phyloP scores from a whole-genome alignment of 1,139 yeast genomes.

The Blastobotrys aristatus region DNA sequence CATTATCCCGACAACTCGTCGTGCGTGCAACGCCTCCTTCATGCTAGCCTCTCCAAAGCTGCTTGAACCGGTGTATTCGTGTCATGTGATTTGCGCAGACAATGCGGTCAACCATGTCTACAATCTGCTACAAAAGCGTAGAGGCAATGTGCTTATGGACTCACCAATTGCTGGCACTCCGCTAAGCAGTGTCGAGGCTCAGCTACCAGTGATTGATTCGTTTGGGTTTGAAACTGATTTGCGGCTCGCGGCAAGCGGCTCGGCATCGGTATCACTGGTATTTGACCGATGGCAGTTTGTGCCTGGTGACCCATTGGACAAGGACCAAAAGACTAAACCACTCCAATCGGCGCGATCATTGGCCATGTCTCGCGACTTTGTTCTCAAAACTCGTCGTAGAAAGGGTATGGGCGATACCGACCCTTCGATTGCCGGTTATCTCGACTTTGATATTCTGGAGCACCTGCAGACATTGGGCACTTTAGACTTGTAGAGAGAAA shows the following conservation, averaged over 20 bases:
- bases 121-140: slow-evolving; percentile 52
- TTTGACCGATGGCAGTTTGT: slow-evolving; percentile 72
- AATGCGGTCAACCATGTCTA: slow-evolving; percentile 46
- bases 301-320: slow-evolving; percentile 90
- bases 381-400: slow-evolving; percentile 79
- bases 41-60: slow-evolving; percentile 74
- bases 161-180: slow-evolving; percentile 71
- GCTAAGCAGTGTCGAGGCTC: slow-evolving; percentile 55
- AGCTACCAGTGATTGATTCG: slow-evolving; percentile 84
- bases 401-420: slow-evolving; percentile 67
- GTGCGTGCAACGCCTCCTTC: slow-evolving; percentile 80
- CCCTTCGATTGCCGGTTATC: slow-evolving; percentile 64
- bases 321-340: slow-evolving; percentile 54
- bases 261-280: slow-evolving; percentile 61
- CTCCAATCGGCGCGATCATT: slow-evolving; percentile 67
- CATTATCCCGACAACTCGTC: slow-evolving; percentile 73
- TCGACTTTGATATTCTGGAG: slow-evolving; percentile 55
- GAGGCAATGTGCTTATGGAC: slow-evolving; percentile 57
- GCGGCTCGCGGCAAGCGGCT: slow-evolving; percentile 70
- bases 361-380: slow-evolving; percentile 81
- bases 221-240: slow-evolving; percentile 86
- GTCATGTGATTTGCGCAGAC: slow-evolving; percentile 53
- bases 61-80: slow-evolving; percentile 76
- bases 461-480: slow-evolving; percentile 49
- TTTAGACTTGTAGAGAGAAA: slow-evolving; percentile 20